These are phyloP conservation scores for Pyrenochaeta sp. DNA, from an alignment of 2,329 filamentous ascomycete species.

Conservation along the genomic window DNA sequence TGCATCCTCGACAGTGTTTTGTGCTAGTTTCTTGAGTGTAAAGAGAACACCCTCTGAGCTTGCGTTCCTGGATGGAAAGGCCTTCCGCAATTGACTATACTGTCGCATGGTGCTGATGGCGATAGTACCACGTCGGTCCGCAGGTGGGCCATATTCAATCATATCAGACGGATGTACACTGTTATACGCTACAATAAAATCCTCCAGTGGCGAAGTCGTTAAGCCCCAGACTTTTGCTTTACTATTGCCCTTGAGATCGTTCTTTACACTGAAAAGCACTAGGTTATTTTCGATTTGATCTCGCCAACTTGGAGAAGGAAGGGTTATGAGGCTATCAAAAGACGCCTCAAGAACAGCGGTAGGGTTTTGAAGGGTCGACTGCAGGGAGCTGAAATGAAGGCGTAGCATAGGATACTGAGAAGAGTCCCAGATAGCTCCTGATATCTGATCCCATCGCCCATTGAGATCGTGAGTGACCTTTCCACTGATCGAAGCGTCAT, in stretches of 20 bases:
- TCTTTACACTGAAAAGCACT: constrained; percentile 57
- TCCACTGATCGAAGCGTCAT: constrained; percentile 32
- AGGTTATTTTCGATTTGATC: constrained; percentile 49
- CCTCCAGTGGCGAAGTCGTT: constrained; percentile 55
- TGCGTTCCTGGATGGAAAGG: constrained; percentile 26
- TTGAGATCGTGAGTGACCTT: constrained; percentile 46
- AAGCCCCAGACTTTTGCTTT: constrained; percentile 64
- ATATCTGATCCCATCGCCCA: constrained; percentile 53
- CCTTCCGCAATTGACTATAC: constrained; percentile 23
- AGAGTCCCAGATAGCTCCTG: constrained; percentile 46
- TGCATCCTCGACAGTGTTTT: constrained; percentile 37
- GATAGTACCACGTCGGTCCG: constrained; percentile 55
- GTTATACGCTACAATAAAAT: constrained; percentile 59
- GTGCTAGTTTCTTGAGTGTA: constrained; percentile 44
- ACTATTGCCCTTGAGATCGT: constrained; percentile 60
- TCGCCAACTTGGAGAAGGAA: constrained; percentile 49
- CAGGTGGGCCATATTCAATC: constrained; percentile 63
- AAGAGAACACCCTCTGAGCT: constrained; percentile 46
- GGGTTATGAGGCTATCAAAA: constrained; percentile 9
- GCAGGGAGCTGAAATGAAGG: constrained; percentile 50
- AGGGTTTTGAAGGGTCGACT: constrained; percentile 43
- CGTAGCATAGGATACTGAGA: constrained; percentile 19
- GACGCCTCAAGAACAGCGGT: constrained; percentile 43
- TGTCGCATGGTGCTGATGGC: constrained; percentile 32
- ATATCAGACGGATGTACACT: constrained; percentile 66